Evolutionary conservation across 495 filamentous ascomycete species (phyloP).

Genomic region (Choiromyces venosus): DNA sequence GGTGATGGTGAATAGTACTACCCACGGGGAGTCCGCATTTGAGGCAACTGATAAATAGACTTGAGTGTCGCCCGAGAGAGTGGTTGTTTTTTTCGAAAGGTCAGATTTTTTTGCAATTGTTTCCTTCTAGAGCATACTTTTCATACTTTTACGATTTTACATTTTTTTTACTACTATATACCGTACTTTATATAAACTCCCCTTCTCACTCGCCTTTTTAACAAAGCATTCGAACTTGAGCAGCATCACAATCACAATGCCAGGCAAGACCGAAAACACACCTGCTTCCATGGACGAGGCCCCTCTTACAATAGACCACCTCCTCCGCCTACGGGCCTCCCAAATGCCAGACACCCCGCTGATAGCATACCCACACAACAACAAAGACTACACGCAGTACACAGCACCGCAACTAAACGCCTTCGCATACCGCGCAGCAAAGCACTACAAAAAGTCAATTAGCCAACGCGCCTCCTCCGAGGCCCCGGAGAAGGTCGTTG

Average conservation of each 20-base stretch:
- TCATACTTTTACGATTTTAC: background rate
- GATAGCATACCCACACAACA: conserved; percentile 18
- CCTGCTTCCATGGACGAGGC: background rate
- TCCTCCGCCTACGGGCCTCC: conserved; percentile 20
- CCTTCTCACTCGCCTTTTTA: background rate
- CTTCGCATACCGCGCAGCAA: conserved; percentile 31
- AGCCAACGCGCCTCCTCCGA: conserved; percentile 31
- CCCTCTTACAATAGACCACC: conserved; percentile 30
- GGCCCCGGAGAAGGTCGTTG: conserved; percentile 43
- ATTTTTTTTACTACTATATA: background rate
- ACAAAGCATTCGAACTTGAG: background rate
- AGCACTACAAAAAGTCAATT: conserved; percentile 21
- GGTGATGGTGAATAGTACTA: too few relatives aligned
- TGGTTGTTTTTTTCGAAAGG: background rate
- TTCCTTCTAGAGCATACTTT: background rate
- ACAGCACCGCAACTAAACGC: conserved; percentile 25
- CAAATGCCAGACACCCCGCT: conserved; percentile 4
- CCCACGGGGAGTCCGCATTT: background rate
- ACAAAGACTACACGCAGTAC: conserved; percentile 18
- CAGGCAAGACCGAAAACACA: background rate
- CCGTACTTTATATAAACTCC: too few relatives aligned
- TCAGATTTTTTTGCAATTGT: background rate
- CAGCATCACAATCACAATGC: background rate
- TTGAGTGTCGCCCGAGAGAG: background rate
- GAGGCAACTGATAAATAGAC: background rate